Evolutionary conservation across 768 basidiomycete genomes (phyloP).

Genomic region (Russula griseocarnosa): DNA sequence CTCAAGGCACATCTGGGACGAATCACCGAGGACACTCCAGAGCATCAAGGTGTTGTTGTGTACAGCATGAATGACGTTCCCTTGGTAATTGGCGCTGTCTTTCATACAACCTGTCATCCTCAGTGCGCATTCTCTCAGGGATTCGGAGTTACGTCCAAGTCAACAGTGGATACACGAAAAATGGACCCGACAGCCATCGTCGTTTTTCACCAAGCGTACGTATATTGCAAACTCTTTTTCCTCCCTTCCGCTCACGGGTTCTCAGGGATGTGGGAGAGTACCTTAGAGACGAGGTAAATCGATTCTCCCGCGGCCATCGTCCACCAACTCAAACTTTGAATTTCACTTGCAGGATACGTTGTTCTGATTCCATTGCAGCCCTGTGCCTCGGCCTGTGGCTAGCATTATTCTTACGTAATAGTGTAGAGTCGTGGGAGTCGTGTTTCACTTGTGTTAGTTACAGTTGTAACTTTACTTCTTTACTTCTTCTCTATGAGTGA

Average conservation of each 20-base stretch:
- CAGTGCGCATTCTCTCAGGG: conserved; percentile 51
- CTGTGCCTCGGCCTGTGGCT: too few relatives aligned
- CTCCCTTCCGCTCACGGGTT: neutral
- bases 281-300: conserved; percentile 82
- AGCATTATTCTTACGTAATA: conserved; percentile 2
- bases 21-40: conserved; percentile 97
- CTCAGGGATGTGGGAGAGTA: conserved; percentile 95
- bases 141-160: conserved; percentile 94
- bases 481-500: conserved; percentile 1
- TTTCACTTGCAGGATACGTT: conserved; percentile 60
- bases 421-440: neutral
- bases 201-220: conserved; percentile 97
- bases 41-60: conserved; percentile 97
- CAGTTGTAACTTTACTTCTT: neutral
- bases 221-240: conserved; percentile 11
- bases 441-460: neutral
- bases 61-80: conserved; percentile 96
- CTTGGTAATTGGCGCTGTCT: conserved; percentile 46
- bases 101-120: conserved; percentile 11
- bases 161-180: conserved; percentile 94
- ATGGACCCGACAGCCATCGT: conserved; percentile 95
- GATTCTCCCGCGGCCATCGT: neutral
- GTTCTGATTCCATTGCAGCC: conserved; percentile 42
- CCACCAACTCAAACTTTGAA: conserved; percentile 1
- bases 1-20: conserved; percentile 98